Base-by-base conservation (phyloP, 176 grass and related monocot genomes). In the Leersia perrieri region DNA sequence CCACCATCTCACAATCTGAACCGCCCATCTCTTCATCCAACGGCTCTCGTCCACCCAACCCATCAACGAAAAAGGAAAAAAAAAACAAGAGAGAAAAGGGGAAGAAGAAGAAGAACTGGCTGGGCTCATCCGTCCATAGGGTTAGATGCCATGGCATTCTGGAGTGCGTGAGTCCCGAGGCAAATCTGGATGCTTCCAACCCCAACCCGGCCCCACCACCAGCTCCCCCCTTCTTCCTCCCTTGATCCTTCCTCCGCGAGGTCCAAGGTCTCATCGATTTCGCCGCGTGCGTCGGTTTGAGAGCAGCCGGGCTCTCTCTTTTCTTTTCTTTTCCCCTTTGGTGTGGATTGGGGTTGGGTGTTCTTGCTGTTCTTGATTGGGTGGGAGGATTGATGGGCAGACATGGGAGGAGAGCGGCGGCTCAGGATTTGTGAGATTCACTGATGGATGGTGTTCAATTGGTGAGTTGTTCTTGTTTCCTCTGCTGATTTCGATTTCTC, bases 151-250 rank as follows among this genome's bases (percentile, higher is more conserved):
- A 41, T 23, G 23, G 35, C 22, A 41, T 40, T 15, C 20, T 30
- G 42, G n/a, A 49, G 34, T 47, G 62, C 88, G 88, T 77, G 83
- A 40, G 38, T 42, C 23, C 34, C 73, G 83, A 82, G 72, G 87
- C 60, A 44, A 83, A 83, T 78, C 86, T 71, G 83, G 88, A 86
- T 61, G 88, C 87, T 89, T 85, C 77, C 87, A 80, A 72, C 13
- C 61, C 78, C 70, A 35, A 33, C 25, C 63, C 65, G 30, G 25
- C 55, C 60, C 58, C 58, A 57, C 0, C 22, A 11, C 9, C 67
- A 0, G 6, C 12, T 22, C 9, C 7, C 55, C 9, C 57, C 36
- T 3, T 39, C 74, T 2, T 3, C 41, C 35, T 2, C 32, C 63
- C 47, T 89, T 82, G 82, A 89, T 72, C 87, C 82, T 42, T 75